Percentiles rank a stretch among this genome's conserved stretches.
phyloP scores from a whole-genome alignment of 495 filamentous ascomycete species.

The Podospora australis region DNA sequence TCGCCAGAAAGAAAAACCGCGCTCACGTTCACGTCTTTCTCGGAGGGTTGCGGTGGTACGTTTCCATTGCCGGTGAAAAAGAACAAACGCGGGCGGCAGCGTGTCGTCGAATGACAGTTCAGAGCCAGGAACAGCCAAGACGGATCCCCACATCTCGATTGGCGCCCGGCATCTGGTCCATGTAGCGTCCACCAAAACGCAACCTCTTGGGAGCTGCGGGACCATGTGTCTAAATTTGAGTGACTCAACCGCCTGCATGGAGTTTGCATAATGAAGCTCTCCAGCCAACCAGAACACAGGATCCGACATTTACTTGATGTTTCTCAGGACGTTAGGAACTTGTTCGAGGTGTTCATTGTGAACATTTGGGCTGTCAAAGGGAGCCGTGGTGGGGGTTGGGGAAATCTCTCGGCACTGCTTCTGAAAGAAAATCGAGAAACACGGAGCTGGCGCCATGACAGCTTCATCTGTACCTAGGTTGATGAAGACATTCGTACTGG shows the following conservation, averaged over 20 bases:
- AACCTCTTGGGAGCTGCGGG: too few species aligned
- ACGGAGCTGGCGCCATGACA: too few species aligned
- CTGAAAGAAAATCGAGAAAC: too few species aligned
- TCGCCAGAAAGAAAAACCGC: constrained; percentile 14
- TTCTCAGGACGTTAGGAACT: constrained; percentile 20
- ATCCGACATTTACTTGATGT: constrained; percentile 14
- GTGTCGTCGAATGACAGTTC: background rate
- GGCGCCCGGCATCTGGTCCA: constrained; percentile 8
- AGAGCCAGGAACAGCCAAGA: background rate
- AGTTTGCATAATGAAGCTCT: constrained; percentile 18
- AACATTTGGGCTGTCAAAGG: too few species aligned
- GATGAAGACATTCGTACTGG: too few species aligned
- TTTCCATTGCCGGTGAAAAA: background rate
- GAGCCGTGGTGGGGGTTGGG: too few species aligned
- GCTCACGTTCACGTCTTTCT: background rate
- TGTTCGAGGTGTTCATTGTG: constrained; percentile 14
- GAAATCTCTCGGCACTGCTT: too few species aligned
- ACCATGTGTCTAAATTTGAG: constrained; percentile 29
- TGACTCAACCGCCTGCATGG: constrained; percentile 26
- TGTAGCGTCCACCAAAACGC: constrained; percentile 9
- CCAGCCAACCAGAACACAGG: constrained; percentile 16
- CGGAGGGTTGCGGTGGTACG: background rate
- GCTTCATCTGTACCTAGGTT: too few species aligned
- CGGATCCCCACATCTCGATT: constrained; percentile 6
- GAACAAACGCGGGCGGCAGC: background rate